phyloP scores from a whole-genome alignment of 2,329 filamentous ascomycete species.

The Monilinia laxa region DNA sequence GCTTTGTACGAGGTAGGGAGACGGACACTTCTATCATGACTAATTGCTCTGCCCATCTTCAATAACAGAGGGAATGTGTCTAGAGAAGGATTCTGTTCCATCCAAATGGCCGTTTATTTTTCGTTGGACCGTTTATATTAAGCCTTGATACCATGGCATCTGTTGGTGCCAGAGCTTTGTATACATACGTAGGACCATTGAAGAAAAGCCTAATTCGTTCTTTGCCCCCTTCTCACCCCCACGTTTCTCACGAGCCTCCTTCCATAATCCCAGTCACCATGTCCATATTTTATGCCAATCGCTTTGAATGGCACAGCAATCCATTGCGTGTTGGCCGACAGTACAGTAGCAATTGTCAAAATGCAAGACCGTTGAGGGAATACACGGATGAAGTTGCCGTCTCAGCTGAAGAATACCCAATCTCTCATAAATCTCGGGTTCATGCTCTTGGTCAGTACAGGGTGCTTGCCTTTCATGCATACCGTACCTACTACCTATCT shows the following conservation, averaged over 20 bases:
- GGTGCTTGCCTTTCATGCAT: constrained; percentile 11
- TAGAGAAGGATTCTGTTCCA: not conserved
- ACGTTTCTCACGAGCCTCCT: constrained; percentile 18
- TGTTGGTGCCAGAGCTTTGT: constrained; percentile 13
- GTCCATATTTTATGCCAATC: not conserved
- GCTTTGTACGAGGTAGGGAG: not conserved
- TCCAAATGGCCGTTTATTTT: constrained; percentile 5
- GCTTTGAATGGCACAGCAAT: not conserved
- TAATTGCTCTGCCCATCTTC: not conserved
- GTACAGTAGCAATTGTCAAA: not conserved
- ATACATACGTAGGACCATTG: not conserved
- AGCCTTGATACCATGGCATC: constrained; percentile 18
- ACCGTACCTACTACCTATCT: not conserved
- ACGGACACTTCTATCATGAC: not conserved
- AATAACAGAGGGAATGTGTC: not conserved
- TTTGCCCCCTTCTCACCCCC: constrained; percentile 17
- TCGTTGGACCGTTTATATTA: constrained; percentile 8
- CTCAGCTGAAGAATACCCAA: not conserved
- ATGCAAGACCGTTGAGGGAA: constrained; percentile 11
- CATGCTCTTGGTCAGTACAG: constrained; percentile 1
- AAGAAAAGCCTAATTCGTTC: not conserved
- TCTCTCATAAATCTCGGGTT: constrained; percentile 6
- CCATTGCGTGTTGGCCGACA: not conserved
- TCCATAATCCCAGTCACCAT: constrained; percentile 1
- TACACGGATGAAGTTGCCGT: constrained; percentile 11